Percentiles rank a stretch among this genome's conserved stretches.
Conservation (phyloP, 805 yeast species). For the Saccharomycopsis oosterbeekiorum region DNA sequence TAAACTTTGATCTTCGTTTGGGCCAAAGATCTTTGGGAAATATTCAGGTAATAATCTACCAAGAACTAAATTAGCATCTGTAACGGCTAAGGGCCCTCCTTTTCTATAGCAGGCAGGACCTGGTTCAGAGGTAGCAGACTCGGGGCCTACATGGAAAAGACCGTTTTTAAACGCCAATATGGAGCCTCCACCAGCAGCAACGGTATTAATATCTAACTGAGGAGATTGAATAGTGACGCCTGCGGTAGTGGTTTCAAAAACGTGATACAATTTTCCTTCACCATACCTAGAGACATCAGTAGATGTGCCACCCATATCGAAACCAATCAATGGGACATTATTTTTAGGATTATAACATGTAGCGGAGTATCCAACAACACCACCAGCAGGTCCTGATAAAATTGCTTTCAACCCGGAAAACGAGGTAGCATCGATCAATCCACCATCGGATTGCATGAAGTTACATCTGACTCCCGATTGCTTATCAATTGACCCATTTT, state of each 20-base stretch:
- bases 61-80: slow-evolving; percentile 70
- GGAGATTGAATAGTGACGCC: slow-evolving; percentile 80
- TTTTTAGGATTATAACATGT: slow-evolving; percentile 60
- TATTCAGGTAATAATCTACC: slow-evolving; percentile 66
- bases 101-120: slow-evolving; percentile 85
- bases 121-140: slow-evolving; percentile 79
- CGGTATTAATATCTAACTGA: slow-evolving; percentile 71
- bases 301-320: slow-evolving; percentile 89
- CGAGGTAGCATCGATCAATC: slow-evolving; percentile 70
- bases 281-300: slow-evolving; percentile 75
- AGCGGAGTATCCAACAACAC: slow-evolving; percentile 85
- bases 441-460: slow-evolving; percentile 97
- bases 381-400: slow-evolving; percentile 96
- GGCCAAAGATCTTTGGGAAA: slow-evolving; percentile 80
- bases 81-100: slow-evolving; percentile 74
- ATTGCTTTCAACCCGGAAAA: slow-evolving; percentile 87
- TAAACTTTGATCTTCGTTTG: slow-evolving; percentile 60
- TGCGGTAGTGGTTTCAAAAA: slow-evolving; percentile 76
- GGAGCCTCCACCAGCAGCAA: slow-evolving; percentile 83
- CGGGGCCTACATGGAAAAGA: slow-evolving; percentile 75
- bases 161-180: slow-evolving; percentile 60
- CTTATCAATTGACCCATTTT: slow-evolving; percentile 25
- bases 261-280: slow-evolving; percentile 58
- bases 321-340: slow-evolving; percentile 59
- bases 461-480: slow-evolving; percentile 49